Base-by-base conservation (phyloP, 1,284 basidiomycete species). In the Violaceomyces palustris region DNA sequence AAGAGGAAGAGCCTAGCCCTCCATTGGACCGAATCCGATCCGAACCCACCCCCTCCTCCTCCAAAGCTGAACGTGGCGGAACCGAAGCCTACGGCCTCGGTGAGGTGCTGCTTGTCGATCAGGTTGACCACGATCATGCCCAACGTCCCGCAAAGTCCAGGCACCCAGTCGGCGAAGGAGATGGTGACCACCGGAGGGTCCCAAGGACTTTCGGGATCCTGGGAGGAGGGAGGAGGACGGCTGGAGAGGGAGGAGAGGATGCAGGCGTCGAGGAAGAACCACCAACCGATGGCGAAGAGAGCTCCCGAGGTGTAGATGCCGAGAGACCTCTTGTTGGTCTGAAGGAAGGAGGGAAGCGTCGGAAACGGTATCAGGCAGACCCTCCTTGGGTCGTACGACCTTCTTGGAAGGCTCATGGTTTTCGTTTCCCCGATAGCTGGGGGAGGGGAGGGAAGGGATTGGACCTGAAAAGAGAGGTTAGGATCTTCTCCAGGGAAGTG, bases 251-350 rank as follows among this genome's bases (percentile, higher is more conserved):
- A 53, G 2, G 90, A 94, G 42, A 92, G 80, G 48, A 94, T 85
- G 30, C 85, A 84, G 15, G 93, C 93, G 67, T 97, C 93, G 50
- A 97, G 79, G 75, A 97, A 90, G n/a, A 87, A 81, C 88, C 91
- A 97, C 77, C 87, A 90, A 19, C 88, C 89, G 24, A 93, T 76
- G 2, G 90, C 87, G 74, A 97, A 96, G 55, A 97, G 78, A 30
- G 84, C 90, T 29, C 93, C 93, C 1, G 89, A 85, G 43, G 88
- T 76, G 74, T 97, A 97, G 23, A 97, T 88, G 24, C 91, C 91
- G 15, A 89, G 77, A 14, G 87, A 82, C 31, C 90, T 80, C 58
- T 83, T 82, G 74, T 87, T 81, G 35, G 72, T 59, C 36, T 54
- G 53, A n/a, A 73, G 58, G 31, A 67, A 56, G 25, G 72, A 51